Evolutionary conservation across 1,284 basidiomycete genomes (phyloP), one percentile per base, ranked within the genome.

Genomic region (Takashimella tepidaria): DNA sequence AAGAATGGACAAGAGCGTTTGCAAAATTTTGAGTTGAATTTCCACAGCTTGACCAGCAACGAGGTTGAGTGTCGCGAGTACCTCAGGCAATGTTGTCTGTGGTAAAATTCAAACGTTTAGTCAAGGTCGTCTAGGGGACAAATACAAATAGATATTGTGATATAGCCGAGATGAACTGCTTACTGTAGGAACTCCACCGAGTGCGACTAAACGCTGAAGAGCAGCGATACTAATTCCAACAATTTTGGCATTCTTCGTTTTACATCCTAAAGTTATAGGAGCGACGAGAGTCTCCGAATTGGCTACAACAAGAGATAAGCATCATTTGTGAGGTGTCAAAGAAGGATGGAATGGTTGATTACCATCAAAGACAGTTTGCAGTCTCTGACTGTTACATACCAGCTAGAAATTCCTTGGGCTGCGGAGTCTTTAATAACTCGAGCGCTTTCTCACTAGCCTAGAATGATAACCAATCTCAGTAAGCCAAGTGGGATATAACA

Each of bases 11-110:
- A 93, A 83, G 12, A 96, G 80, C 0, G 89, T 93, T 74, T 97
- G 92, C 0, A 96, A 79, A 41, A 95, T 88, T 54, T 89, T 87
- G 44, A 96, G 82, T 70, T 96, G 92, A 42, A 96, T 95, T 68
- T 97, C 92, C 31, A 96, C 91, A 3, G 91, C 92, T 72, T 93
- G 89, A 31, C 83, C 87, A 76, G 92, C 83, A n/a, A 89, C 89
- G 60, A 88, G 85, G 51, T 79, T 83, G 80, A 96, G 86, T 0
- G 87, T 92, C 42, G 76, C 82, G 57, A 96, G 82, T 50, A 96
- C 88, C 41, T 83, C 75, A 0, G 88, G 84, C 0, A 93, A 84
- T 0, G 85, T 83, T 1, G 83, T 83, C 73, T 86, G 82, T n/a
- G n/a, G n/a, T n/a, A n/a, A n/a, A n/a, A n/a, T n/a, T n/a, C n/a